These are phyloP conservation scores for Proliferodiscus dingleyae DNA, from an alignment of 2,329 filamentous ascomycete genomes.

Conservation along the genomic window DNA sequence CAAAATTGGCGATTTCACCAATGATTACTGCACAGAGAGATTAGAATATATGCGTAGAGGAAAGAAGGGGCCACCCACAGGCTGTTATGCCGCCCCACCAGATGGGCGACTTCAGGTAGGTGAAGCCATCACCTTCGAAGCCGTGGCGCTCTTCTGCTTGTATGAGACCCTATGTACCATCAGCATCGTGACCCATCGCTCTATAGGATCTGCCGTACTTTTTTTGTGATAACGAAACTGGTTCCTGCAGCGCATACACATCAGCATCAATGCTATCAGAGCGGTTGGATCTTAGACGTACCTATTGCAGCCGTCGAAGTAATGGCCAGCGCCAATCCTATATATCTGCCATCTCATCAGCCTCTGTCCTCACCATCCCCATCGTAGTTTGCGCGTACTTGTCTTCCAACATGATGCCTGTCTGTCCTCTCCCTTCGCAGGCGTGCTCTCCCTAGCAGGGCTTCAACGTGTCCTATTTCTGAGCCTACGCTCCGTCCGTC, in stretches of 20 bases:
- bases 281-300: constrained; percentile 36
- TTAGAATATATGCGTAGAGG: constrained; percentile 7
- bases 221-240: constrained; percentile 99
- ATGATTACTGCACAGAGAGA: constrained; percentile 63
- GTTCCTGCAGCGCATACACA: constrained; percentile 61
- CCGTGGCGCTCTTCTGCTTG: constrained; percentile 88
- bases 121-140: constrained; percentile 93
- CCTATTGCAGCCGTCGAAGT: constrained; percentile 71
- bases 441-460: constrained; percentile 18
- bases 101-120: constrained; percentile 88
- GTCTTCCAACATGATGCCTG: constrained; percentile 37
- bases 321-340: constrained; percentile 71
- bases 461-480: constrained; percentile 18
- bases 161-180: constrained; percentile 66
- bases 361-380: constrained; percentile 5
- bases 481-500: constrained; percentile 22
- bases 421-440: constrained; percentile 18
- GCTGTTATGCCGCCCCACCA: constrained; percentile 97
- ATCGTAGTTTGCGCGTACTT: constrained; percentile 35
- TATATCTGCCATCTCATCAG: constrained; percentile 52
- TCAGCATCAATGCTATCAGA: constrained; percentile 10
- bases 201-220: constrained; percentile 48
- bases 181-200: neutral
- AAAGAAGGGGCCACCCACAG: constrained; percentile 51
- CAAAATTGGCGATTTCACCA: constrained; percentile 95